Evolutionary conservation across 106 monocot species (phyloP).

Genomic region (Allium fistulosum): DNA sequence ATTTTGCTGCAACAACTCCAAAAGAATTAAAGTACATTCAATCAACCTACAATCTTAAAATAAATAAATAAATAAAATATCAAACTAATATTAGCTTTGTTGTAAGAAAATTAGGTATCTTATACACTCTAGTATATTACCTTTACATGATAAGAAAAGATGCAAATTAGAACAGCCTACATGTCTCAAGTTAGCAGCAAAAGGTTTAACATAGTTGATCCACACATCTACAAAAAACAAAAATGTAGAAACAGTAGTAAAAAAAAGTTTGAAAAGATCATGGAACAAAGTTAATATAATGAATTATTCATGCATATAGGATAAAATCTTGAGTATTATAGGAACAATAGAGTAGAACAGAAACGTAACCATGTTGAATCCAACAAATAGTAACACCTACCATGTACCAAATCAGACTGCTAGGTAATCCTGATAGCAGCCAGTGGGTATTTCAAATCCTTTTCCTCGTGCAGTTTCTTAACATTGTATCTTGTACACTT

Average conservation of each 20-base stretch:
- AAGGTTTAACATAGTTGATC: conserved; percentile 83
- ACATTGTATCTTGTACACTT: no score
- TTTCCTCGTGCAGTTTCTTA: no score
- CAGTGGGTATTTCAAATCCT: no score
- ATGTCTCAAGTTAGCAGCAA: conserved; percentile 92
- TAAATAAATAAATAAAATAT: background rate
- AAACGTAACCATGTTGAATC: conserved; percentile 78
- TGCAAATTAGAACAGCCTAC: conserved; percentile 93
- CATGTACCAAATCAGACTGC: background rate
- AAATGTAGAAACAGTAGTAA: background rate
- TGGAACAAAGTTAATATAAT: background rate
- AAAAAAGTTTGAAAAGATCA: background rate
- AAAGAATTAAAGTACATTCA: conserved; percentile 92
- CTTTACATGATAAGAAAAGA: conserved; percentile 83
- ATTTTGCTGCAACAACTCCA: conserved; percentile 44
- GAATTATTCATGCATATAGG: no score
- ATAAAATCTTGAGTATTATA: conserved; percentile 60
- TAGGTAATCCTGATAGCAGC: no score
- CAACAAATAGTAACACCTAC: conserved; percentile 72
- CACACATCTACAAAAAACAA: conserved; percentile 49
- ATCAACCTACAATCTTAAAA: conserved; percentile 48
- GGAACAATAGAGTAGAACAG: conserved; percentile 90
- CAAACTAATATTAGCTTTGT: background rate
- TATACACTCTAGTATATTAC: conserved; percentile 10
- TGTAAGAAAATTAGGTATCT: background rate